A percentile compares a stretch with the other conserved stretches of the same genome.
These are phyloP conservation scores for Ceratocystis ficicola DNA, from an alignment of 2,329 filamentous ascomycete species.

Conservation along the genomic window DNA sequence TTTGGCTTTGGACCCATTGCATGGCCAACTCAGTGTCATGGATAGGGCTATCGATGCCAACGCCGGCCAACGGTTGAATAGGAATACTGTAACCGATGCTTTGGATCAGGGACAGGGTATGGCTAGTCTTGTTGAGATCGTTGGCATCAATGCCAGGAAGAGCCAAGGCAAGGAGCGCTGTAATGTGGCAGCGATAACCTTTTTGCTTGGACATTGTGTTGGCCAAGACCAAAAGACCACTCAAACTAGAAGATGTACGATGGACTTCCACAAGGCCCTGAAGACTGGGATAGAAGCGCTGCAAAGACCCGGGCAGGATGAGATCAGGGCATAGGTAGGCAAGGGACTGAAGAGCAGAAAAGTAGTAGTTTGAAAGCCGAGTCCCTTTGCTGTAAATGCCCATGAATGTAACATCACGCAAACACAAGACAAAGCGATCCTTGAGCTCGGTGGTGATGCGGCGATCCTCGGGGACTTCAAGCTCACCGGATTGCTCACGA, in stretches of 20 bases:
- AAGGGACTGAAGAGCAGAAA: conserved; percentile 77
- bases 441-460: conserved; percentile 71
- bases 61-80: conserved; percentile 58
- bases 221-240: conserved; percentile 81
- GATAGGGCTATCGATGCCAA: conserved; percentile 52
- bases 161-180: conserved; percentile 80
- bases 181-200: conserved; percentile 93
- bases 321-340: conserved; percentile 84
- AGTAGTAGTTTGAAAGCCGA: conserved; percentile 80
- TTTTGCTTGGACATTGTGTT: conserved; percentile 85
- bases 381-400: conserved; percentile 93
- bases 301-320: conserved; percentile 82
- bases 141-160: conserved; percentile 96
- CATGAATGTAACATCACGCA: conserved; percentile 94
- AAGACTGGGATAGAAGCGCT: conserved; percentile 92
- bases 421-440: conserved; percentile 73
- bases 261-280: conserved; percentile 96
- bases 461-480: conserved; percentile 70
- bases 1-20: conserved; percentile 87
- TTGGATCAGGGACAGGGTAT: conserved; percentile 90
- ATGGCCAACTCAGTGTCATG: conserved; percentile 68
- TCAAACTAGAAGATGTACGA: conserved; percentile 83
- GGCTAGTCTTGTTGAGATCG: conserved; percentile 89
- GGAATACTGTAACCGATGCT: conserved; percentile 94
- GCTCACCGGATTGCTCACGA: conserved; percentile 81